A percentile compares a stretch with the other conserved stretches of the same genome.
Evolutionary conservation across 805 yeast species (phyloP).

Genomic region (Gaillardinia entomophila): DNA sequence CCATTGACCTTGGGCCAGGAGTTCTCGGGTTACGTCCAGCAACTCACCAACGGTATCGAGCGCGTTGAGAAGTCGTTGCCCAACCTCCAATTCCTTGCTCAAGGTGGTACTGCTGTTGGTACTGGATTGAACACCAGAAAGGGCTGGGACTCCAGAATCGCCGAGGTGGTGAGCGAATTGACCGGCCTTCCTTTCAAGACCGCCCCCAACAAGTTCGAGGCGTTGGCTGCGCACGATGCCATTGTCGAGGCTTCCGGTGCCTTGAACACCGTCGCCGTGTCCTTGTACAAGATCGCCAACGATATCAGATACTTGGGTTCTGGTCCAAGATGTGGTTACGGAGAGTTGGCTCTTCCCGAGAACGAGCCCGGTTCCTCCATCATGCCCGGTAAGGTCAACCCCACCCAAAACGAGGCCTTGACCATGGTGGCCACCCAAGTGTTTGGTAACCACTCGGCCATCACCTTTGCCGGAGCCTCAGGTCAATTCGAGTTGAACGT

Average conservation of each 20-base stretch:
- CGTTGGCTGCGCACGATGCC: conserved; percentile 98
- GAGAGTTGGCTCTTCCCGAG: conserved; percentile 91
- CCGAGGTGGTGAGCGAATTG: conserved; percentile 75
- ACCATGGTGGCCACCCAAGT: conserved; percentile 98
- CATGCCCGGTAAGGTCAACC: conserved; percentile 99
- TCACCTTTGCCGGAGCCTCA: conserved; percentile 96
- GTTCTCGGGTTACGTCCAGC: conserved; percentile 94
- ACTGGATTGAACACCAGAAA: conserved; percentile 93
- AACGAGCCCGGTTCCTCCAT: conserved; percentile 99
- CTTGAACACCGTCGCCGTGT: conserved; percentile 87
- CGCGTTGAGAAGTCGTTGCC: conserved; percentile 77
- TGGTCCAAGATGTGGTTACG: conserved; percentile 99
- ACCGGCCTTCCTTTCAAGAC: conserved; percentile 88
- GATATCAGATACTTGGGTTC: conserved; percentile 98
- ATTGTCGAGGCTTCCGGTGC: conserved; percentile 97
- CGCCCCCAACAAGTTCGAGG: conserved; percentile 98
- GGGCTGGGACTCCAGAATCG: conserved; percentile 86
- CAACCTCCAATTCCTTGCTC: conserved; percentile 79
- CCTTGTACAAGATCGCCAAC: conserved; percentile 93
- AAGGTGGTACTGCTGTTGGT: conserved; percentile 99
- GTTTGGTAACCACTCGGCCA: conserved; percentile 91
- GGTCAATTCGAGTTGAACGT: conserved; percentile 99
- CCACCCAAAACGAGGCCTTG: conserved; percentile 97
- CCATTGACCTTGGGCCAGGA: conserved; percentile 98
- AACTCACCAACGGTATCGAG: conserved; percentile 82